Evolutionary conservation across 257 asterid species (phyloP).

Genomic region (Fraxinus anomala): DNA sequence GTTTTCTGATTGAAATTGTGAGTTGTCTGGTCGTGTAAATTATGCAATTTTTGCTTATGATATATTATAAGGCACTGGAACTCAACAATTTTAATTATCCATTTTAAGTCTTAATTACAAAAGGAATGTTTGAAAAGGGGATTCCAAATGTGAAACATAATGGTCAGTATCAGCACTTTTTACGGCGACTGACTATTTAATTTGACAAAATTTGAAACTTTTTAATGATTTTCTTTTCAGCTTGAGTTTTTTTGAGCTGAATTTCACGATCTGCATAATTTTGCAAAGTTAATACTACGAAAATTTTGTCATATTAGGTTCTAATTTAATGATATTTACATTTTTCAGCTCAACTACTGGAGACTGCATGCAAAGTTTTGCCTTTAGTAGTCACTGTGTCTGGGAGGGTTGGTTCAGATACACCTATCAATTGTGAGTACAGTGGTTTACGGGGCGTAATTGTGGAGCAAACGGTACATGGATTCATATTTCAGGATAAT

Average conservation of each 20-base stretch:
- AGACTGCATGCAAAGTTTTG: conserved; percentile 78
- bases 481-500: conserved; percentile 14
- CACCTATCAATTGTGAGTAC: conserved; percentile 85
- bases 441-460: conserved; percentile 95
- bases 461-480: conserved; percentile 92
- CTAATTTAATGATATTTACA: conserved; percentile 3
- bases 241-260: neutral
- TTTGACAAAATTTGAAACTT: neutral
- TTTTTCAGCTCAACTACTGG: conserved; percentile 74
- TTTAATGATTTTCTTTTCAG: neutral
- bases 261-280: neutral
- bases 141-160: neutral
- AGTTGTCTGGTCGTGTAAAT: neutral
- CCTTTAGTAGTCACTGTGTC: conserved; percentile 87
- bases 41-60: neutral
- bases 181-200: neutral
- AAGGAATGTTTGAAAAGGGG: neutral
- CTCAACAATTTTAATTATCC: neutral
- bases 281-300: neutral
- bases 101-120: neutral
- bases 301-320: neutral
- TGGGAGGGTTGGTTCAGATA: conserved; percentile 93
- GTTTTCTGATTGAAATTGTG: neutral
- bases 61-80: neutral
- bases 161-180: neutral